These are phyloP conservation scores for Fusarium subtropicale DNA, from an alignment of 2,329 filamentous ascomycete species.

Conservation along the genomic window DNA sequence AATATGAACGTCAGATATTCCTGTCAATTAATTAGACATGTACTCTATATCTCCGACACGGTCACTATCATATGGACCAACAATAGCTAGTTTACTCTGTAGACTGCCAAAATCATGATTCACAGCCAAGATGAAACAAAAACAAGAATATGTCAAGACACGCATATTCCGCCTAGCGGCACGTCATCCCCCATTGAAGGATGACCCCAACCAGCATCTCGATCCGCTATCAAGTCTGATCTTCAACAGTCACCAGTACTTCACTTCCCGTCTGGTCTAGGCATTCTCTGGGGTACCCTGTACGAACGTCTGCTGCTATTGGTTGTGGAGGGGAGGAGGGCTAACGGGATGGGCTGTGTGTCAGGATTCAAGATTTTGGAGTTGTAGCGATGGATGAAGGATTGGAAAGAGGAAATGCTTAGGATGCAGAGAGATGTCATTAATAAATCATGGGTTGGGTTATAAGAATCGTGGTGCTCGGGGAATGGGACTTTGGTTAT, in stretches of 20 bases:
- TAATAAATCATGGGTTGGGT: background rate
- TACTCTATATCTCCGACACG: background rate
- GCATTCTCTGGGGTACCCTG: conserved; percentile 8
- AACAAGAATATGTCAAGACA: conserved; percentile 2
- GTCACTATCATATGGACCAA: background rate
- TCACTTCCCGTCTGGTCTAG: fast-evolving
- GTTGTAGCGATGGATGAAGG: background rate
- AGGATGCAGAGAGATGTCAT: conserved; percentile 15
- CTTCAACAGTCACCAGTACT: background rate
- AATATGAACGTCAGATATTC: background rate
- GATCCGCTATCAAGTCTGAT: conserved; percentile 9
- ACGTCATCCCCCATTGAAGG: conserved; percentile 14
- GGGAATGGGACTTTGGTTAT: background rate
- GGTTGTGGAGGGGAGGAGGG: background rate
- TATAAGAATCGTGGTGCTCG: conserved; percentile 9
- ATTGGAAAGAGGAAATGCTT: background rate
- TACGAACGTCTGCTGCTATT: background rate
- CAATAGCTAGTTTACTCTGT: no score
- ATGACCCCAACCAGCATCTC: conserved; percentile 7
- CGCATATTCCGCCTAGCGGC: background rate
- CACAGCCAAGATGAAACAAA: conserved; percentile 8
- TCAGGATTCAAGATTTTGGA: conserved; percentile 22
- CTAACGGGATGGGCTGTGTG: conserved; percentile 1
- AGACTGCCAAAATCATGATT: background rate
- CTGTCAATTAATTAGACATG: background rate